Conservation (phyloP, 1,139 yeast species). For the Suhomyces ambrosiae region DNA sequence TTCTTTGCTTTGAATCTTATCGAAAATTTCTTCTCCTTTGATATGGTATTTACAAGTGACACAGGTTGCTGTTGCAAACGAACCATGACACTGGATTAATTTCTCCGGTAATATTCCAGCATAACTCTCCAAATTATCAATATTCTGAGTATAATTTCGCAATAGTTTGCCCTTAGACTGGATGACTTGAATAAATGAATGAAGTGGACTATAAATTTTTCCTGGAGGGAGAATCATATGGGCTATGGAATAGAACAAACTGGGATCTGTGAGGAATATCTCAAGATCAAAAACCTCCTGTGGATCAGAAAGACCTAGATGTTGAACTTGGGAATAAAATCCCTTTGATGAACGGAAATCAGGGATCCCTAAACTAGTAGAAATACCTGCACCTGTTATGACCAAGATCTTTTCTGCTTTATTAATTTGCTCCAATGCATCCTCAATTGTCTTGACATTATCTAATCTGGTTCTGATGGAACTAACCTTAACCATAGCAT, state of each 20-base stretch:
- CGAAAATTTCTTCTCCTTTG: conserved; percentile 67
- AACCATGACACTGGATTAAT: conserved; percentile 93
- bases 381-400: conserved; percentile 94
- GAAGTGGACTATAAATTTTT: conserved; percentile 77
- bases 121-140: conserved; percentile 84
- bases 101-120: conserved; percentile 76
- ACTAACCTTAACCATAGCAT: conserved; percentile 62
- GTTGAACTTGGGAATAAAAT: conserved; percentile 70
- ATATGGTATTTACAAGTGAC: conserved; percentile 72
- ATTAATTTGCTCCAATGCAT: conserved; percentile 55
- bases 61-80: conserved; percentile 90
- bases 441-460: conserved; percentile 59
- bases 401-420: conserved; percentile 69
- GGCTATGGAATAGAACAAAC: conserved; percentile 84
- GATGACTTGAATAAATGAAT: conserved; percentile 73
- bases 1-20: conserved; percentile 58
- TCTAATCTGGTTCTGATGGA: conserved; percentile 55
- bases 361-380: conserved; percentile 90
- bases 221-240: conserved; percentile 84
- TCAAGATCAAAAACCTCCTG: conserved; percentile 89
- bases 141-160: conserved; percentile 92
- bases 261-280: conserved; percentile 75
- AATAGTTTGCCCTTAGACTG: conserved; percentile 79
- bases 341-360: conserved; percentile 93
- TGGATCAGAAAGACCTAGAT: conserved; percentile 78